Evolutionary conservation across 2,329 filamentous ascomycete genomes (phyloP).

Genomic region (Neonectria faginata): DNA sequence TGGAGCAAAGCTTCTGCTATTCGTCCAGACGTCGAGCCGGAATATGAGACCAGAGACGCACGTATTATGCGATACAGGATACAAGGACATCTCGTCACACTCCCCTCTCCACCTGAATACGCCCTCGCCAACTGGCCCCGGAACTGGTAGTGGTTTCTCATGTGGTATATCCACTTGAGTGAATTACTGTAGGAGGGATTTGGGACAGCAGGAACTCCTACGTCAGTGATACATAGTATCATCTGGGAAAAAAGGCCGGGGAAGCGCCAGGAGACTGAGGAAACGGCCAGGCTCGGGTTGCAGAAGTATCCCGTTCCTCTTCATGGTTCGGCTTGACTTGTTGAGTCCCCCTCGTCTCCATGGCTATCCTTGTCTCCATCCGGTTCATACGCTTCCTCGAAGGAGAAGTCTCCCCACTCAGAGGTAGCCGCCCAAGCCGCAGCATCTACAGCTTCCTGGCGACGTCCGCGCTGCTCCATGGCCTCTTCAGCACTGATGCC

Average conservation of each 20-base stretch:
- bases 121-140: neutral
- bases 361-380: conserved; percentile 9
- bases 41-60: conserved; percentile 11
- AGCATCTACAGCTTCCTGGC: conserved; percentile 55
- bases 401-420: conserved; percentile 62
- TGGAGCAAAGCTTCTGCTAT: neutral
- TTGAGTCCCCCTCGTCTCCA: neutral
- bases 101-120: conserved; percentile 10
- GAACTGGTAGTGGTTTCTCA: neutral
- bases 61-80: neutral
- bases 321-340: neutral
- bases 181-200: neutral
- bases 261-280: conserved; percentile 1
- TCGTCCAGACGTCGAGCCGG: neutral
- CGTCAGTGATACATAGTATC: conserved; percentile 16
- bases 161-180: conserved; percentile 1
- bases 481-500: conserved; percentile 60
- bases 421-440: conserved; percentile 62
- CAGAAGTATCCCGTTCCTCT: neutral
- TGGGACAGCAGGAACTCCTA: conserved; percentile 12
- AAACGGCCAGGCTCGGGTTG: neutral
- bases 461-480: conserved; percentile 53
- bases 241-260: conserved; percentile 1
- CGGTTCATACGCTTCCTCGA: conserved; percentile 43
- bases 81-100: conserved; percentile 1